A percentile compares a stretch with the other conserved stretches of the same genome.
phyloP scores from a whole-genome alignment of 805 yeast genomes.

The Kodamaea fukazawae region DNA sequence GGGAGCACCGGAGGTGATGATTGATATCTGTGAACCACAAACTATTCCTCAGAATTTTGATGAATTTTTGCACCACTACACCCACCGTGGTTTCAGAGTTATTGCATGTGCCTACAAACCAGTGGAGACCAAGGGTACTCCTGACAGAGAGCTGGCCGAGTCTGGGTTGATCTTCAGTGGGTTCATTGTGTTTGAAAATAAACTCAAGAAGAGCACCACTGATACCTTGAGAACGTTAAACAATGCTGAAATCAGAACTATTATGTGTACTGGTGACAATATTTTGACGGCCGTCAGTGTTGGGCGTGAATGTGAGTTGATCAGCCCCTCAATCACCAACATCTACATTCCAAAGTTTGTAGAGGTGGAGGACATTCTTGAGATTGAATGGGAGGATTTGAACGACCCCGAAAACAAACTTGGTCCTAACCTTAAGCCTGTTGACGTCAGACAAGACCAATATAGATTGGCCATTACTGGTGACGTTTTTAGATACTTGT shows the following conservation, averaged over 20 bases:
- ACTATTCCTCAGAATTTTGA: constrained; percentile 75
- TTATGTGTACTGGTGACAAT: constrained; percentile 99
- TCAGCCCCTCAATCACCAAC: constrained; percentile 37
- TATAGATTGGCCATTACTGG: constrained; percentile 88
- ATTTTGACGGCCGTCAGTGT: constrained; percentile 93
- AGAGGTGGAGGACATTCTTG: constrained; percentile 26
- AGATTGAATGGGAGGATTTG: constrained; percentile 66
- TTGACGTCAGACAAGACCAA: constrained; percentile 23
- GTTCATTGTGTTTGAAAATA: constrained; percentile 89
- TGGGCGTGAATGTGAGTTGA: constrained; percentile 75
- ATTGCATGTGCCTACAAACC: constrained; percentile 86
- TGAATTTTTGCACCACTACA: constrained; percentile 73
- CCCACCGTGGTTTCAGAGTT: constrained; percentile 92
- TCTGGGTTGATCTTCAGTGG: constrained; percentile 72
- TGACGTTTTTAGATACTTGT: constrained; percentile 77
- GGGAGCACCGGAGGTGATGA: constrained; percentile 96
- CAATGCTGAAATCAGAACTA: constrained; percentile 71
- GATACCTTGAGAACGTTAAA: constrained; percentile 57
- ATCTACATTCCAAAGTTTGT: constrained; percentile 56
- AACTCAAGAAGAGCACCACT: constrained; percentile 68
- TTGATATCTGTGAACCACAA: constrained; percentile 67
- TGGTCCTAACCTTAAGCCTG: constrained; percentile 65
- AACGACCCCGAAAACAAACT: constrained; percentile 53
- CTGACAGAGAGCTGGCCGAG: constrained; percentile 66
- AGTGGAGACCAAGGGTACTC: not conserved